Percentiles rank a stretch among this genome's conserved stretches.
These are phyloP conservation scores for Aspergillus sp. DNA, from an alignment of 2,329 filamentous ascomycete species.

Conservation along the genomic window DNA sequence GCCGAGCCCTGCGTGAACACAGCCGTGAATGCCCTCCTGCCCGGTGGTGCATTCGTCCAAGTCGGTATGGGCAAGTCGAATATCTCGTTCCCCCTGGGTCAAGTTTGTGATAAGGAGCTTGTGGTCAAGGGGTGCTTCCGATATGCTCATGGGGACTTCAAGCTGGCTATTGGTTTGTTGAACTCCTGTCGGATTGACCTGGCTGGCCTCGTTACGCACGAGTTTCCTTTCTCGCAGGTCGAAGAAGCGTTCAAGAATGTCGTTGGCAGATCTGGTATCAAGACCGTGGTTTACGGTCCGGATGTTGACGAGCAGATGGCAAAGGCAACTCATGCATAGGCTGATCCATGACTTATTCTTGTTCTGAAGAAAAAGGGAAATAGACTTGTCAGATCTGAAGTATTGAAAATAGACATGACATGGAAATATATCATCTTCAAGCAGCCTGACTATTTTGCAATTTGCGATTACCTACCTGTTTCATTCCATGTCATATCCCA, in stretches of 20 bases:
- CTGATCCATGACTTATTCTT: too few relatives aligned
- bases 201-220: conserved; percentile 68
- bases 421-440: too few relatives aligned
- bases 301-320: conserved; percentile 11
- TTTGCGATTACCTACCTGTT: neutral
- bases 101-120: conserved; percentile 78
- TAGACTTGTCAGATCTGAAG: too few relatives aligned
- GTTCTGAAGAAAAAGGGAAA: neutral
- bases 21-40: conserved; percentile 56
- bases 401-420: too few relatives aligned
- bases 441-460: too few relatives aligned
- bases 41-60: conserved; percentile 67
- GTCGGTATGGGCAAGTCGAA: conserved; percentile 78
- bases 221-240: conserved; percentile 67
- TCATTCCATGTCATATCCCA: conserved; percentile 23
- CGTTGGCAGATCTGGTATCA: conserved; percentile 57
- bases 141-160: conserved; percentile 77
- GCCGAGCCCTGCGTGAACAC: conserved; percentile 67
- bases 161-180: conserved; percentile 62
- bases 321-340: conserved; percentile 4
- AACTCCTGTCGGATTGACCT: conserved; percentile 56
- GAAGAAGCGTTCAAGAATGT: conserved; percentile 78
- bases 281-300: conserved; percentile 32
- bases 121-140: conserved; percentile 77
- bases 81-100: conserved; percentile 59